Evolutionary conservation across 2,329 filamentous ascomycete genomes (phyloP).

Genomic region (Paecilomyces formosus): DNA sequence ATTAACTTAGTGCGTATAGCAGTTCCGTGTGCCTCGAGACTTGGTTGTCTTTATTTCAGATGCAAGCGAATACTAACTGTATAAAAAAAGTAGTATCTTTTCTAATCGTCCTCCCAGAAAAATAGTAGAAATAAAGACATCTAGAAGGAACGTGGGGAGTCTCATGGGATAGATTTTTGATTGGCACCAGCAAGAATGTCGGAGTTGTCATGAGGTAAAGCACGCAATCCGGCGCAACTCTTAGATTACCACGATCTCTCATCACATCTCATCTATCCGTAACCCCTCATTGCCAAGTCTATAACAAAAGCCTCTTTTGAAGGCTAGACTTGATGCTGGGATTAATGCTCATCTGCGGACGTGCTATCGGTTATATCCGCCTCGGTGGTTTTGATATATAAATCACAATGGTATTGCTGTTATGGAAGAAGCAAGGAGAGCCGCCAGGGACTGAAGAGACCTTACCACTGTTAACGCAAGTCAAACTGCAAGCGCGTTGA

Average conservation of each 20-base stretch:
- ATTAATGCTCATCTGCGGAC: not conserved
- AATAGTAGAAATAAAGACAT: not conserved
- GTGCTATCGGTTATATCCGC: not conserved
- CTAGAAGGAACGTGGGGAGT: not conserved
- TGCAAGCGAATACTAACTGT: too few relatives aligned
- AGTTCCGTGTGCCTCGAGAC: too few relatives aligned
- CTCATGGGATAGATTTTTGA: not conserved
- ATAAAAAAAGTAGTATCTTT: too few relatives aligned
- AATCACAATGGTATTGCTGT: not conserved
- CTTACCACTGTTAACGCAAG: not conserved
- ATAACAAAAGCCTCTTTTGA: not conserved
- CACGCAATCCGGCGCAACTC: not conserved
- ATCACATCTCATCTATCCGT: not conserved
- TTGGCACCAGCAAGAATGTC: not conserved
- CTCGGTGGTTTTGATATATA: not conserved
- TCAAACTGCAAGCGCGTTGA: not conserved
- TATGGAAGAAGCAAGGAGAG: not conserved
- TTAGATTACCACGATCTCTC: not conserved
- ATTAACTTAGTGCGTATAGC: too few relatives aligned
- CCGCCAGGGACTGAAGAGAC: not conserved
- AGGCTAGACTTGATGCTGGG: not conserved
- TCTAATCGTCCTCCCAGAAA: too few relatives aligned
- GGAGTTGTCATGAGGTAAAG: not conserved
- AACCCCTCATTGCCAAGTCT: not conserved
- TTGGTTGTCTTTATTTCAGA: too few relatives aligned